A percentile compares a stretch with the other conserved stretches of the same genome.
These are phyloP conservation scores for Russula lepida DNA, from an alignment of 768 basidiomycete genomes.

Conservation along the genomic window DNA sequence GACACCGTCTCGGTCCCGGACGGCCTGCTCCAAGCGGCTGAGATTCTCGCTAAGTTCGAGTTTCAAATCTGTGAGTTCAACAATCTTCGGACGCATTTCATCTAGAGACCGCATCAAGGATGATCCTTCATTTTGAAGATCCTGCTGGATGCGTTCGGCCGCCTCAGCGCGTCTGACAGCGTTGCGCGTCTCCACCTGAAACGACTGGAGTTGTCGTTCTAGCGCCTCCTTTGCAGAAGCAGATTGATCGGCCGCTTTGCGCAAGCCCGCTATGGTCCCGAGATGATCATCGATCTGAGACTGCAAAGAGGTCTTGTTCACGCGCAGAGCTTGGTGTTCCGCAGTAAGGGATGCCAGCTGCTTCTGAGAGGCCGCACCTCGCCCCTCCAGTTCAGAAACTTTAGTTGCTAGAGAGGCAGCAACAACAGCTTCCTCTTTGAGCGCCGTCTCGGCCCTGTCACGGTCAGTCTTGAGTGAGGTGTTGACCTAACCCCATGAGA, in stretches of 20 bases:
- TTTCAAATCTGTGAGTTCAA: constrained; percentile 67
- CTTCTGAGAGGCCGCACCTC: constrained; percentile 33
- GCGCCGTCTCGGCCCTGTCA: constrained; percentile 44
- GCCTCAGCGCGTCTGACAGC: constrained; percentile 64
- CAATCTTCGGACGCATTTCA: constrained; percentile 79
- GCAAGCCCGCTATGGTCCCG: constrained; percentile 41
- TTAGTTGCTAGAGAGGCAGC: constrained; percentile 42
- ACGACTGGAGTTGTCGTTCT: constrained; percentile 48
- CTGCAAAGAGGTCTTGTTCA: constrained; percentile 45
- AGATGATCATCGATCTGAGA: constrained; percentile 40
- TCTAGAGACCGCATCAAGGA: constrained; percentile 72
- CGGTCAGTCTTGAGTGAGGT: constrained; percentile 51
- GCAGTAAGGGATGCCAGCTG: constrained; percentile 38
- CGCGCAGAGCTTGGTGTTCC: constrained; percentile 39
- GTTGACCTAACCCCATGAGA: constrained; percentile 39
- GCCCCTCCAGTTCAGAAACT: constrained; percentile 39
- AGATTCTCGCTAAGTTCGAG: constrained; percentile 60
- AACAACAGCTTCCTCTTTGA: constrained; percentile 35
- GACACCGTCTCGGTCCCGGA: constrained; percentile 46
- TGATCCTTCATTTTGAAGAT: constrained; percentile 71
- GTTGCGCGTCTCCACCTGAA: constrained; percentile 57
- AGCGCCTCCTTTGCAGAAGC: constrained; percentile 45
- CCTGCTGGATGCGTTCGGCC: constrained; percentile 61
- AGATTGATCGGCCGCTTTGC: constrained; percentile 50
- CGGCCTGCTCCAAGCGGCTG: constrained; percentile 43